Evolutionary conservation across 2,329 filamentous ascomycete genomes (phyloP).

Genomic region (Botrytis byssoidea): DNA sequence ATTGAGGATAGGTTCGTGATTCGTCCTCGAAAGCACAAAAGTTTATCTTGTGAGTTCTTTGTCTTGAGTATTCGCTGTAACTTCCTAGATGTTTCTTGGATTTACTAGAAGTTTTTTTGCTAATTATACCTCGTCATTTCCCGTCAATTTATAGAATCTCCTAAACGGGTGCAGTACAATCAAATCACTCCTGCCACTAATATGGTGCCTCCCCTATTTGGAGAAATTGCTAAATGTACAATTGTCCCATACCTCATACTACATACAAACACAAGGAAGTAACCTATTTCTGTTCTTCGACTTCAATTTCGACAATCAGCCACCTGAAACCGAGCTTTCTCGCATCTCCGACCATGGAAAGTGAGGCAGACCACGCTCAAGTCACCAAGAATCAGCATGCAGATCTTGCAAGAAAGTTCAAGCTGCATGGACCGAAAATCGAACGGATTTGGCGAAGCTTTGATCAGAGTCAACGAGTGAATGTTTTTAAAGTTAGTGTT

Average conservation of each 20-base stretch:
- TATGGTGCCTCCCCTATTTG: not conserved
- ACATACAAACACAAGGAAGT: not conserved
- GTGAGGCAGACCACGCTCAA: not conserved
- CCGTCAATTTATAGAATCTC: not conserved
- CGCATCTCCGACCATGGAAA: not conserved
- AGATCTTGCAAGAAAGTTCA: constrained; percentile 45
- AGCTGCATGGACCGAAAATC: constrained; percentile 40
- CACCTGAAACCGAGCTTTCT: not conserved
- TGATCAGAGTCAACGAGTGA: constrained; percentile 38
- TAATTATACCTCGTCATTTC: no score
- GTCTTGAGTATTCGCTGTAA: not conserved
- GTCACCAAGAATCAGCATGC: constrained; percentile 39
- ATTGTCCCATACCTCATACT: no score
- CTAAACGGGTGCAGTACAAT: not conserved
- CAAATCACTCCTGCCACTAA: not conserved
- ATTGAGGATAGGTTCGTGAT: not conserved
- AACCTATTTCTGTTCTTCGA: not conserved
- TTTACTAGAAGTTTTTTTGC: not conserved
- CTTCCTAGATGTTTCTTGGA: not conserved
- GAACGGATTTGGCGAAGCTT: constrained; percentile 45
- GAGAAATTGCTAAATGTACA: not conserved
- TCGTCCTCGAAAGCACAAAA: not conserved
- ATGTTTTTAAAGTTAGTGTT: constrained; percentile 41
- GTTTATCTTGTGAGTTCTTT: not conserved
- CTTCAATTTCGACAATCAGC: not conserved